Percentiles rank a stretch among this genome's conserved stretches.
phyloP scores from a whole-genome alignment of 139 green algal species.

The Asterochloris sp. region DNA sequence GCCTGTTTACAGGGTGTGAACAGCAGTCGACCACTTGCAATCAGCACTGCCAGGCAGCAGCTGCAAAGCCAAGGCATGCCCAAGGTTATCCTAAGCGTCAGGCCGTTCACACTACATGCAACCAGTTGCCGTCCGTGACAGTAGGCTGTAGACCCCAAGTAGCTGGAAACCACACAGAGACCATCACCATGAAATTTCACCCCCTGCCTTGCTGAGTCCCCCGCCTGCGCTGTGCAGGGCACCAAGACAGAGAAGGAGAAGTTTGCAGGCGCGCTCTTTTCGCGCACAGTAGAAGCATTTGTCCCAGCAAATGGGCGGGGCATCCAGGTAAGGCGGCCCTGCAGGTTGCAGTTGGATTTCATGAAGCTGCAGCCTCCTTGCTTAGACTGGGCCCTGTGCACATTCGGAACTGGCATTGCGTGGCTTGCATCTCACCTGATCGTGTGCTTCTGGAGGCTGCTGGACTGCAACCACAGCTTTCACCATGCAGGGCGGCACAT shows the following conservation, averaged over 20 bases:
- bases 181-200: too few relatives aligned
- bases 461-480: neutral
- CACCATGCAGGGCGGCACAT: constrained; percentile 77
- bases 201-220: too few relatives aligned
- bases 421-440: neutral
- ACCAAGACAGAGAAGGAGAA: constrained; percentile 95
- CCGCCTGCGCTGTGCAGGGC: constrained; percentile 48
- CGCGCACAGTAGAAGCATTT: constrained; percentile 96
- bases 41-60: neutral
- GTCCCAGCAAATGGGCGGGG: constrained; percentile 88
- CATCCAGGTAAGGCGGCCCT: constrained; percentile 71
- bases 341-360: too few relatives aligned
- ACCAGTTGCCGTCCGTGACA: too few relatives aligned
- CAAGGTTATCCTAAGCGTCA: too few relatives aligned
- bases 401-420: neutral
- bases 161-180: too few relatives aligned
- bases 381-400: neutral
- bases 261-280: constrained; percentile 96
- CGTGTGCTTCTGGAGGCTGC: neutral
- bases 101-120: too few relatives aligned
- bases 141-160: too few relatives aligned
- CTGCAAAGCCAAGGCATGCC: too few relatives aligned
- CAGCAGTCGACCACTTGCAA: neutral
- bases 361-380: neutral
- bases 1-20: constrained; percentile 73